Percentiles rank a stretch among this genome's conserved stretches.
Evolutionary conservation across 1,284 basidiomycete species (phyloP).

Genomic region (Leccinum subfulvum): DNA sequence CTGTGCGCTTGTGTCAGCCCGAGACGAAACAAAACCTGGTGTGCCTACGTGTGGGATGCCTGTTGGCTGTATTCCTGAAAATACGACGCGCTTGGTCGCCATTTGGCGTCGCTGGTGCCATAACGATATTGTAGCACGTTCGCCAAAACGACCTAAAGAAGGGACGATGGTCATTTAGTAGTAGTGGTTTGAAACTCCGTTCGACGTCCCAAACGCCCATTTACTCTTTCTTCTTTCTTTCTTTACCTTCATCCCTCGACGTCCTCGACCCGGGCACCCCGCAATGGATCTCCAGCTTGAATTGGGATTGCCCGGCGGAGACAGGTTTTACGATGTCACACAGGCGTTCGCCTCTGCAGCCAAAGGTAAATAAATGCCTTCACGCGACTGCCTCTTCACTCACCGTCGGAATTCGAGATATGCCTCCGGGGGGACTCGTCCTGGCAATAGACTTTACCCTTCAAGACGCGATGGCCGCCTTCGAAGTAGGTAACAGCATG

Average conservation of each 20-base stretch:
- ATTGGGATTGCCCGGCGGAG: constrained; percentile 48
- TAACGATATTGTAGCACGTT: constrained; percentile 2
- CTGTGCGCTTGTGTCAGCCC: constrained; percentile 40
- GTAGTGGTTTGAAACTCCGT: constrained; percentile 33
- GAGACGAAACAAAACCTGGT: not conserved
- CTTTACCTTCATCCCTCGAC: not conserved
- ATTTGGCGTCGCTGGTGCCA: constrained; percentile 6
- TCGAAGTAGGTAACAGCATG: constrained; percentile 55
- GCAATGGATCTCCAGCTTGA: constrained; percentile 21
- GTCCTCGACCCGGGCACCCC: constrained; percentile 14
- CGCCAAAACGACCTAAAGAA: constrained; percentile 7
- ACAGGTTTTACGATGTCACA: constrained; percentile 61
- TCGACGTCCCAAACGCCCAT: not conserved
- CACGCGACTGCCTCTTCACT: constrained; percentile 6
- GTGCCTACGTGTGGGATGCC: constrained; percentile 80
- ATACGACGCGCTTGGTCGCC: constrained; percentile 44
- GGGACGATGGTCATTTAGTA: constrained; percentile 11
- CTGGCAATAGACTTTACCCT: constrained; percentile 71
- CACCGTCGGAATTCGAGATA: constrained; percentile 44
- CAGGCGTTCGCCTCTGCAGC: constrained; percentile 55
- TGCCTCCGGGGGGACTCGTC: constrained; percentile 65
- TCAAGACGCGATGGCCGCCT: constrained; percentile 86
- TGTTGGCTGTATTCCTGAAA: constrained; percentile 84
- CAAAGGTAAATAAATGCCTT: constrained; percentile 40
- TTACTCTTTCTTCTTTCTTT: not conserved